These are phyloP conservation scores for Mucor mucedo DNA, from an alignment of 371 early-diverging fungal genomes.

Conservation along the genomic window DNA sequence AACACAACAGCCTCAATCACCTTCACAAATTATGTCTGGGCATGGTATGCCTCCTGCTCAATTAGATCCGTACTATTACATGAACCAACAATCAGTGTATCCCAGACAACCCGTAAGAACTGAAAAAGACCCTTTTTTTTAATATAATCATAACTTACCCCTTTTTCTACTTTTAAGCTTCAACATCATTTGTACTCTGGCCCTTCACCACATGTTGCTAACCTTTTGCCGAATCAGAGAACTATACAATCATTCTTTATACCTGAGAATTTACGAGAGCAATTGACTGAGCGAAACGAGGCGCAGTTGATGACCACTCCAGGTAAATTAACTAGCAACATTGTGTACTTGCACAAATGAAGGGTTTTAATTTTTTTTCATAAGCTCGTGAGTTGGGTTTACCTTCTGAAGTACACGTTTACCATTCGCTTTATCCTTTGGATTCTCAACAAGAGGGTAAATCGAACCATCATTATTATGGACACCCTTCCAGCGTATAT, in stretches of 20 bases:
- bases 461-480: constrained; percentile 58
- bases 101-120: constrained; percentile 51
- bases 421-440: constrained; percentile 77
- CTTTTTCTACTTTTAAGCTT: constrained; percentile 43
- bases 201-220: constrained; percentile 71
- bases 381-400: constrained; percentile 61
- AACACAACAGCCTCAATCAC: constrained; percentile 21
- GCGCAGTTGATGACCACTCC: constrained; percentile 66
- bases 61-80: constrained; percentile 48
- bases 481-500: constrained; percentile 80
- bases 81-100: constrained; percentile 36
- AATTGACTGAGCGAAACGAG: constrained; percentile 76
- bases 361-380: background rate
- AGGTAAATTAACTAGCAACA: constrained; percentile 32
- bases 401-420: constrained; percentile 59
- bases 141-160: background rate
- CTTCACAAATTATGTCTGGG: constrained; percentile 32
- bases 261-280: constrained; percentile 82
- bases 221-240: constrained; percentile 75
- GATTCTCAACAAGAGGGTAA: constrained; percentile 52
- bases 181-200: constrained; percentile 82
- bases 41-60: constrained; percentile 26
- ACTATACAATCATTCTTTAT: constrained; percentile 83
- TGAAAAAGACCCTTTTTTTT: background rate
- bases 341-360: too few species aligned